Conservation (phyloP, 176 grass and related monocot genomes). For the Bromus sterilis region DNA sequence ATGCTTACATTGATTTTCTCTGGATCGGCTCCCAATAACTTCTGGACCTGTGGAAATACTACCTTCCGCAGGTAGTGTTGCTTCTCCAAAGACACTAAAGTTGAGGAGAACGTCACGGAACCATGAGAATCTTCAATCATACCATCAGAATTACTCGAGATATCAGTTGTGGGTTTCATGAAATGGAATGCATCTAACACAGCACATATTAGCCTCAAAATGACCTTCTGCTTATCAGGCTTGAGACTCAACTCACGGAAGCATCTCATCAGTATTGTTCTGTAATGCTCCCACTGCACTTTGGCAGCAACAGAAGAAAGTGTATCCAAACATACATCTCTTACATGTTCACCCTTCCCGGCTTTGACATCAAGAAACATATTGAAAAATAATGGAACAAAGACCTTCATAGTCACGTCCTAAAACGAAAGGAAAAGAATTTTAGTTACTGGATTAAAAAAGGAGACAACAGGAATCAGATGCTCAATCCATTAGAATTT, state of each 20-base stretch:
- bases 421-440: conserved; percentile 39
- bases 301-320: conserved; percentile 66
- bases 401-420: conserved; percentile 77
- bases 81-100: conserved; percentile 41
- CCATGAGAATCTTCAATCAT: conserved; percentile 12
- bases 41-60: conserved; percentile 64
- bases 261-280: conserved; percentile 62
- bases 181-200: conserved; percentile 83
- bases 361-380: conserved; percentile 83
- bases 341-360: conserved; percentile 80
- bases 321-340: conserved; percentile 78
- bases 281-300: conserved; percentile 86
- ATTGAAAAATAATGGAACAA: conserved; percentile 90
- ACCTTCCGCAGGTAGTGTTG: conserved; percentile 70
- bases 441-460: neutral
- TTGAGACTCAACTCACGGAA: conserved; percentile 65
- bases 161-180: conserved; percentile 19
- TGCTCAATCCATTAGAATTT: neutral
- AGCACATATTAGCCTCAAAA: conserved; percentile 76
- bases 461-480: neutral
- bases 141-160: conserved; percentile 15
- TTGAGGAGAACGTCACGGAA: conserved; percentile 30
- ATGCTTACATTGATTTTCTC: conserved; percentile 82
- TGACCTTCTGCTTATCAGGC: conserved; percentile 75
- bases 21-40: conserved; percentile 59